These are phyloP conservation scores for Ustilago trichophora DNA, from an alignment of 1,284 basidiomycete genomes.

Conservation along the genomic window DNA sequence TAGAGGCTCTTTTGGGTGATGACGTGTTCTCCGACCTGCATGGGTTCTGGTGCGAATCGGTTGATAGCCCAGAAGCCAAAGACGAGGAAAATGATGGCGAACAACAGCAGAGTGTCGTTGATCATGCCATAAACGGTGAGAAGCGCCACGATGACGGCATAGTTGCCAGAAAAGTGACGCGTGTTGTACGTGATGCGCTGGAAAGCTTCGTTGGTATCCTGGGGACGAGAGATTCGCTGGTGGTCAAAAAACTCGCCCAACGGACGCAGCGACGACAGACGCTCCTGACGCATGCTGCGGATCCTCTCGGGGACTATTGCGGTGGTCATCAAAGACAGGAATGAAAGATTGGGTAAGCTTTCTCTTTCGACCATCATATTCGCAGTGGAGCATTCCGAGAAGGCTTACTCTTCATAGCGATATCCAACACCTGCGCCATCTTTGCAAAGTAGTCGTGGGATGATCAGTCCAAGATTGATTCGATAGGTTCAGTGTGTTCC, in stretches of 20 bases:
- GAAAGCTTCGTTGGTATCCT: conserved; percentile 73
- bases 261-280: conserved; percentile 81
- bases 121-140: conserved; percentile 91
- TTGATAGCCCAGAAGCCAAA: conserved; percentile 91
- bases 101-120: conserved; percentile 81
- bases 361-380: no score
- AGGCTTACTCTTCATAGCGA: conserved; percentile 53
- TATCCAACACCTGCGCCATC: conserved; percentile 53
- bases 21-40: conserved; percentile 78
- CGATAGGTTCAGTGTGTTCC: no score
- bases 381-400: no score
- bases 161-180: conserved; percentile 72
- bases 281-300: conserved; percentile 73
- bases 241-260: conserved; percentile 78
- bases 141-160: conserved; percentile 80
- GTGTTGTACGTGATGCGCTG: conserved; percentile 90
- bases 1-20: conserved; percentile 78
- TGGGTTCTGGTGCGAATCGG: conserved; percentile 73
- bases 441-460: conserved; percentile 9
- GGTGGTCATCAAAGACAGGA: not conserved
- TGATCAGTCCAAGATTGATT: no score
- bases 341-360: not conserved
- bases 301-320: conserved; percentile 59
- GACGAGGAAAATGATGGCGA: conserved; percentile 86
- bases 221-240: conserved; percentile 79